phyloP scores from a whole-genome alignment of 306 rosid genomes.

The Cicer yamashitae region DNA sequence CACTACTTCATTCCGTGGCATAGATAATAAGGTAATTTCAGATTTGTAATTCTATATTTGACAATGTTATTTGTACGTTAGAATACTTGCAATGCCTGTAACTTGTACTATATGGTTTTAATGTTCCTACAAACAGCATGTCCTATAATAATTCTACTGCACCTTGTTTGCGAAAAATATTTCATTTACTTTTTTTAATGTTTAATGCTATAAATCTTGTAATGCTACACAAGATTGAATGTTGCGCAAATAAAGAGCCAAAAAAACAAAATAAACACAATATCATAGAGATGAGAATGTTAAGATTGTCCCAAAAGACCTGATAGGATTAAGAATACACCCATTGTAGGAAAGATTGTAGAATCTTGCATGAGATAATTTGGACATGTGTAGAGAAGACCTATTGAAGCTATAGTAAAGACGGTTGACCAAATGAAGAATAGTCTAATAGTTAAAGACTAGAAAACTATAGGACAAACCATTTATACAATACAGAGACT shows the following conservation, averaged over 20 bases:
- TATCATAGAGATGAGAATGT: not conserved
- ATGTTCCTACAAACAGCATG: slow-evolving; percentile 7
- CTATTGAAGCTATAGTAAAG: not conserved
- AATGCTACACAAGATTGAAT: not conserved
- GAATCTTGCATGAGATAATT: not conserved
- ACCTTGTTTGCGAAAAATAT: slow-evolving; percentile 17
- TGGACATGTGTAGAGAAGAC: slow-evolving; percentile 3
- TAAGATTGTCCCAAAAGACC: not conserved
- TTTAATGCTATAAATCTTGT: slow-evolving; percentile 1
- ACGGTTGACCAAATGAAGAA: not conserved
- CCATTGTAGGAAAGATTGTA: not conserved
- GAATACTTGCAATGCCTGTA: slow-evolving; percentile 17
- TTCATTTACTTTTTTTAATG: not conserved
- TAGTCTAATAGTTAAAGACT: not conserved
- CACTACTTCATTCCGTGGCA: slow-evolving; percentile 93
- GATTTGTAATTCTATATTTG: slow-evolving; percentile 39
- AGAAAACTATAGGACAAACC: not conserved
- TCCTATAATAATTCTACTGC: slow-evolving; percentile 17
- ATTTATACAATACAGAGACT: not conserved
- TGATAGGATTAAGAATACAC: not conserved
- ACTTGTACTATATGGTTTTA: slow-evolving; percentile 21
- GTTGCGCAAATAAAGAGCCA: not conserved
- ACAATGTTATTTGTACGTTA: slow-evolving; percentile 8
- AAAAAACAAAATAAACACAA: not conserved
- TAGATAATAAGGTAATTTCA: slow-evolving; percentile 88